phyloP scores from a whole-genome alignment of 345 rosid genomes.

The Erucastrum elatum region DNA sequence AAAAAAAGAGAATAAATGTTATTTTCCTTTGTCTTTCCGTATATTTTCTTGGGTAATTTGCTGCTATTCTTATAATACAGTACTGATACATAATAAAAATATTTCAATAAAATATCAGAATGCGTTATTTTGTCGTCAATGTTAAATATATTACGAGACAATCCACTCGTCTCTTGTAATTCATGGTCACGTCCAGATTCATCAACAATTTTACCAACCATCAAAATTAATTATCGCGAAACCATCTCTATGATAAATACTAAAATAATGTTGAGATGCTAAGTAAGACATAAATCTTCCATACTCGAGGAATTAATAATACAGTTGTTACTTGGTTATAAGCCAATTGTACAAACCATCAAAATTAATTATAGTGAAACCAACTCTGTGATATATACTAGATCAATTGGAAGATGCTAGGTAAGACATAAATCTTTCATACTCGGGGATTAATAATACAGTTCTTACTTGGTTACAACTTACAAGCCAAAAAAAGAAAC shows the following conservation, averaged over 20 bases:
- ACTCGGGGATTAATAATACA: background rate
- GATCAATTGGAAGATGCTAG: background rate
- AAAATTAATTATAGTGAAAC: background rate
- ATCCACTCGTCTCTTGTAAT: constrained; percentile 11
- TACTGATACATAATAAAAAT: background rate
- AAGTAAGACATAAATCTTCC: background rate
- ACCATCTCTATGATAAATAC: background rate
- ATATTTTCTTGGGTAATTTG: background rate
- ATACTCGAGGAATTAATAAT: background rate
- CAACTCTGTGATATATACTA: background rate
- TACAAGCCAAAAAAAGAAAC: constrained; percentile 21
- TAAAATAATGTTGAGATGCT: background rate
- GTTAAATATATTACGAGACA: background rate
- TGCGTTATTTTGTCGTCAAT: constrained; percentile 16
- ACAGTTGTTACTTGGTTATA: background rate
- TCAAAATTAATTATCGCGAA: background rate
- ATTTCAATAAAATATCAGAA: background rate
- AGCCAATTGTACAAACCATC: background rate
- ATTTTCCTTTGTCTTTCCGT: background rate
- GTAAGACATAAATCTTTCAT: background rate
- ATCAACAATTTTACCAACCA: background rate
- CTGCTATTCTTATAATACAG: background rate
- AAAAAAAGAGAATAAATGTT: background rate
- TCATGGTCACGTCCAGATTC: constrained; percentile 6
- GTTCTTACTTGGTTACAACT: background rate